Evolutionary conservation across 2,329 filamentous ascomycete species (phyloP).

Genomic region (Aspergillus sp.): DNA sequence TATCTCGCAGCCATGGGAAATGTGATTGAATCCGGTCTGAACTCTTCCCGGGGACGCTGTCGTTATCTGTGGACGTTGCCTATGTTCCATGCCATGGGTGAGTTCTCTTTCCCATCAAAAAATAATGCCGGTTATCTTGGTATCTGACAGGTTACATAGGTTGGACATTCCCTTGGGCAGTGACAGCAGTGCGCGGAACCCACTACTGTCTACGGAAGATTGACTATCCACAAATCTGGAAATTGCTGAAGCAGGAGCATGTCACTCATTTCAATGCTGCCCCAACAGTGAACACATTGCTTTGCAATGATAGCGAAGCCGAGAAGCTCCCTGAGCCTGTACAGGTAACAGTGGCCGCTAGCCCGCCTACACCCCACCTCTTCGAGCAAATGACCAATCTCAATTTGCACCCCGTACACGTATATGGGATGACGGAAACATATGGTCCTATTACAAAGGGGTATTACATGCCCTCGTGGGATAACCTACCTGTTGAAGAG

Average conservation of each 20-base stretch:
- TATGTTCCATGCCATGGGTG: conserved; percentile 67
- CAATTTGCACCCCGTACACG: conserved; percentile 86
- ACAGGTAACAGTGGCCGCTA: conserved; percentile 86
- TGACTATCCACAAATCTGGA: conserved; percentile 91
- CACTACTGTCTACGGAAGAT: conserved; percentile 94
- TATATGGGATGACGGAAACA: conserved; percentile 83
- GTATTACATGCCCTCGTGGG: conserved; percentile 82
- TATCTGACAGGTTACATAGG: conserved; percentile 17
- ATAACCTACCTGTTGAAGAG: conserved; percentile 65
- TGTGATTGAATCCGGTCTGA: conserved; percentile 82
- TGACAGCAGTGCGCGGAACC: conserved; percentile 90
- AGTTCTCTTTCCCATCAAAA: conserved; percentile 35
- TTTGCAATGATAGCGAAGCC: conserved; percentile 77
- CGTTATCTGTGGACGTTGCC: conserved; percentile 89
- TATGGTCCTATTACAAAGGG: conserved; percentile 96
- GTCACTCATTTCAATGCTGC: conserved; percentile 96
- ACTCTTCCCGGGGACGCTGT: conserved; percentile 63
- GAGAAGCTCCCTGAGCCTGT: conserved; percentile 65
- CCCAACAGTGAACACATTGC: conserved; percentile 90
- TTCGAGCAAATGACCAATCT: conserved; percentile 88
- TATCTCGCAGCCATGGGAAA: conserved; percentile 85
- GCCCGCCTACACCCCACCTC: conserved; percentile 80
- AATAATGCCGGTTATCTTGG: no score
- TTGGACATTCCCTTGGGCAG: conserved; percentile 88
- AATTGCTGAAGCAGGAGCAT: conserved; percentile 73